phyloP scores from a whole-genome alignment of 2,329 filamentous ascomycete genomes.

The Talaromyces sp. region DNA sequence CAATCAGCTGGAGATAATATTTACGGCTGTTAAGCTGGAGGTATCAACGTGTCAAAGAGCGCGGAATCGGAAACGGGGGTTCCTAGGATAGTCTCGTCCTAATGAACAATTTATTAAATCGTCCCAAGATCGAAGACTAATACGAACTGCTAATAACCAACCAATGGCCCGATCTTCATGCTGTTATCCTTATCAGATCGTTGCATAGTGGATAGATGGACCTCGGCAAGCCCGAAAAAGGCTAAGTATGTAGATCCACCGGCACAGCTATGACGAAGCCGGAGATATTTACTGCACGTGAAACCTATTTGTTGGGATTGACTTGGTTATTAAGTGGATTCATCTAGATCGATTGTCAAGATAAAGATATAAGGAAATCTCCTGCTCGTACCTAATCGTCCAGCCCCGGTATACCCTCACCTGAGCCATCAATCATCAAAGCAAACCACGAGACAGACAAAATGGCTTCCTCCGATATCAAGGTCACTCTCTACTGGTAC shows the following conservation, averaged over 20 bases:
- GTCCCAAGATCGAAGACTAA: too few relatives aligned
- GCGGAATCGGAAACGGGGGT: conserved; percentile 63
- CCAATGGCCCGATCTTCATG: background rate
- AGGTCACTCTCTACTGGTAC: conserved; percentile 19
- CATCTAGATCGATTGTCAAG: background rate
- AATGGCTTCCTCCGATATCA: conserved; percentile 15
- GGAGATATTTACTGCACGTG: background rate
- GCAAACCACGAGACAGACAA: background rate
- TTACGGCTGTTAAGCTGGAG: conserved; percentile 74
- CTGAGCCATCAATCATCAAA: background rate
- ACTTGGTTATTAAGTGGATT: background rate
- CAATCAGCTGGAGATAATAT: conserved; percentile 58
- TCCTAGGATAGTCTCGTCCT: conserved; percentile 45
- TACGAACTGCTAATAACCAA: too few relatives aligned
- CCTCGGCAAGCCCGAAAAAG: background rate
- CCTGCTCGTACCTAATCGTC: background rate
- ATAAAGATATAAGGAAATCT: background rate
- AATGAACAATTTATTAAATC: too few relatives aligned
- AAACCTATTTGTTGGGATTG: background rate
- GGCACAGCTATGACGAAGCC: background rate
- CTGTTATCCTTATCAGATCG: background rate
- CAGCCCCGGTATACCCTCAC: background rate
- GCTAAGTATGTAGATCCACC: background rate
- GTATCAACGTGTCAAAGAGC: conserved; percentile 63
- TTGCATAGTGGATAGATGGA: background rate